Percentiles rank a stretch among this genome's conserved stretches.
These are phyloP conservation scores for Diospyros kaki DNA, from an alignment of 148 eudicot genomes.

Conservation along the genomic window DNA sequence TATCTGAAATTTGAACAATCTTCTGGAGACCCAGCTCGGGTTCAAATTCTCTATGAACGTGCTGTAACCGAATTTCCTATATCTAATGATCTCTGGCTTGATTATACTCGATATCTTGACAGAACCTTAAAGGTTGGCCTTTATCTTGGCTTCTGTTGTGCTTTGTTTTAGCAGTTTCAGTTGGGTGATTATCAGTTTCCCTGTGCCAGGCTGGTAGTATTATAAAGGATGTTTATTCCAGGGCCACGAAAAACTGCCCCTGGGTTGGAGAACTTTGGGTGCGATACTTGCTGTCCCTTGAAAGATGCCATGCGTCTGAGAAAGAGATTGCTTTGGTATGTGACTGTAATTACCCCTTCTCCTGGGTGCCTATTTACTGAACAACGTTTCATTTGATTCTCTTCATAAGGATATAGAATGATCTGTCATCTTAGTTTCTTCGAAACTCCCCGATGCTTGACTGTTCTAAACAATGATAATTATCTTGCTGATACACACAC, in stretches of 20 bases:
- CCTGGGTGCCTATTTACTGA: neutral
- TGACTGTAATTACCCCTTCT: conserved; percentile 12
- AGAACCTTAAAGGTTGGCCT: conserved; percentile 72
- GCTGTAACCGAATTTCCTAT: conserved; percentile 77
- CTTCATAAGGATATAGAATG: neutral
- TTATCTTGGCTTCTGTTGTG: conserved; percentile 4
- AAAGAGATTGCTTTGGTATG: conserved; percentile 70
- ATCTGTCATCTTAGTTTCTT: neutral
- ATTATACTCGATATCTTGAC: conserved; percentile 76
- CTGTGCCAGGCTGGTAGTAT: conserved; percentile 54
- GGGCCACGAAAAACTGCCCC: conserved; percentile 90
- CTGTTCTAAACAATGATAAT: neutral
- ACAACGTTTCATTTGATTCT: neutral
- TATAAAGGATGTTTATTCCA: conserved; percentile 40
- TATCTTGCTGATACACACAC: neutral
- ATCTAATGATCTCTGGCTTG: conserved; percentile 82
- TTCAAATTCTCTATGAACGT: conserved; percentile 84
- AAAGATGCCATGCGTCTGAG: conserved; percentile 71
- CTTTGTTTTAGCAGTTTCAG: conserved; percentile 10
- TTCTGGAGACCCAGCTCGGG: conserved; percentile 85
- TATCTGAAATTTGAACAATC: conserved; percentile 90
- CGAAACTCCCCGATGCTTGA: no score
- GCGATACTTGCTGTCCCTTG: conserved; percentile 75
- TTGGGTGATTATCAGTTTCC: neutral
- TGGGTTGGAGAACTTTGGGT: conserved; percentile 96